Evolutionary conservation across 495 filamentous ascomycete species (phyloP).

Genomic region (Glonium stellatum): DNA sequence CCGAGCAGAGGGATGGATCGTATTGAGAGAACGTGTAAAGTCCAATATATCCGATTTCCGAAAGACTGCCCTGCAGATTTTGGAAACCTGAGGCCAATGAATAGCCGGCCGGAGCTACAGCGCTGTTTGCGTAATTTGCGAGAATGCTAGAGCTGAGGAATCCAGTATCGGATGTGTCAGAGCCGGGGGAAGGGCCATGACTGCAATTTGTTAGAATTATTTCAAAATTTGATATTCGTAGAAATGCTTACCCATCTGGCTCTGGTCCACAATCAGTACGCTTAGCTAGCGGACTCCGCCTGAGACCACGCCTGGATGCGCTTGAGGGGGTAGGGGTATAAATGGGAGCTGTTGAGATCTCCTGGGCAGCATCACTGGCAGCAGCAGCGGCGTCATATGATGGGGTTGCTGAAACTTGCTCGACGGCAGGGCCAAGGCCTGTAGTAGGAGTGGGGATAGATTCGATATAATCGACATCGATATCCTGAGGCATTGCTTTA

Average conservation of each 20-base stretch:
- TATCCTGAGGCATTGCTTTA: slow-evolving; percentile 15
- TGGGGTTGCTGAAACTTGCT: background rate
- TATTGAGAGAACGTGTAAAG: slow-evolving; percentile 9
- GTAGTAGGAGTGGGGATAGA: slow-evolving; percentile 5
- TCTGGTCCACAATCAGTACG: slow-evolving; percentile 6
- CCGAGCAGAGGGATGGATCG: slow-evolving; percentile 9
- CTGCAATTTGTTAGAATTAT: background rate
- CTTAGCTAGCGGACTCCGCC: background rate
- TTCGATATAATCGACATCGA: slow-evolving; percentile 20
- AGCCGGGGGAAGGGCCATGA: slow-evolving; percentile 8
- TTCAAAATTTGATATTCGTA: background rate
- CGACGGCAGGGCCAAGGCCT: slow-evolving; percentile 5
- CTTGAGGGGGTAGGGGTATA: too few species aligned
- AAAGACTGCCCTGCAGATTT: slow-evolving; percentile 12
- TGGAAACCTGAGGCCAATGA: slow-evolving; percentile 2
- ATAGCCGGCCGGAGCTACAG: slow-evolving; percentile 11
- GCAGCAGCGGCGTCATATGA: slow-evolving; percentile 7
- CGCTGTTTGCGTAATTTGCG: background rate
- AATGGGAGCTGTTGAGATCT: slow-evolving; percentile 2
- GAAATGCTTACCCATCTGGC: slow-evolving; percentile 11
- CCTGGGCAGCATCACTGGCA: slow-evolving; percentile 5
- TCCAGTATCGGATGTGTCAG: slow-evolving; percentile 7
- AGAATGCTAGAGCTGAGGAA: slow-evolving; percentile 6
- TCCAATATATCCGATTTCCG: slow-evolving; percentile 14
- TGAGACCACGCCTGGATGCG: slow-evolving; percentile 1